phyloP scores from a whole-genome alignment of 805 yeast genomes.

The Candida tallmaniae region DNA sequence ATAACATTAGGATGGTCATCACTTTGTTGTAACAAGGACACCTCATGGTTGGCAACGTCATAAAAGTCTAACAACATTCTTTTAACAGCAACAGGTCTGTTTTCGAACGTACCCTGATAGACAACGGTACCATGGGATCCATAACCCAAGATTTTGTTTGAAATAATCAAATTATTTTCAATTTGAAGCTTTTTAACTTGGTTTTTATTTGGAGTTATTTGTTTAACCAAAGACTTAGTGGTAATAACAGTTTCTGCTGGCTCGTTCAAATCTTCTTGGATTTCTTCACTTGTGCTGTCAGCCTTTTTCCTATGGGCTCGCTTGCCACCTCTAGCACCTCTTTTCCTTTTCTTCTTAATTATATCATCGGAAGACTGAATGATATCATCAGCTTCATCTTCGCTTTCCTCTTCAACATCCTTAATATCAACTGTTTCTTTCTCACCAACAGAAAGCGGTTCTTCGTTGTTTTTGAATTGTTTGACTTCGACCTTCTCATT shows the following conservation, averaged over 20 bases:
- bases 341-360: slow-evolving; percentile 58
- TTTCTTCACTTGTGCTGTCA: not conserved
- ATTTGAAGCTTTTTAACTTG: slow-evolving; percentile 33
- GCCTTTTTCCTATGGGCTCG: slow-evolving; percentile 43
- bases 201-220: slow-evolving; percentile 13
- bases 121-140: slow-evolving; percentile 98
- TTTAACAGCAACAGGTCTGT: slow-evolving; percentile 93
- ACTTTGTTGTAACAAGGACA: slow-evolving; percentile 80
- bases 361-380: too few relatives aligned
- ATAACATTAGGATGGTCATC: slow-evolving; percentile 96
- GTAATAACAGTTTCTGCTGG: slow-evolving; percentile 13
- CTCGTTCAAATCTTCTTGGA: slow-evolving; percentile 3
- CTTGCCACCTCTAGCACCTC: slow-evolving; percentile 85
- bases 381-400: slow-evolving; percentile 11
- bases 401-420: slow-evolving; percentile 1
- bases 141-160: slow-evolving; percentile 80
- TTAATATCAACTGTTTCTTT: not conserved
- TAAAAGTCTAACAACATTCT: slow-evolving; percentile 90
- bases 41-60: slow-evolving; percentile 92
- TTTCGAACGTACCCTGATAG: slow-evolving; percentile 83
- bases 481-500: slow-evolving; percentile 1
- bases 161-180: slow-evolving; percentile 53
- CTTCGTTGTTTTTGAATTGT: not conserved
- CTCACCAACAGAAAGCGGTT: not conserved
- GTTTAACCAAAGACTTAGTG: slow-evolving; percentile 27